Evolutionary conservation across 2,329 filamentous ascomycete genomes (phyloP).

Genomic region (Cyanodermella asteris): DNA sequence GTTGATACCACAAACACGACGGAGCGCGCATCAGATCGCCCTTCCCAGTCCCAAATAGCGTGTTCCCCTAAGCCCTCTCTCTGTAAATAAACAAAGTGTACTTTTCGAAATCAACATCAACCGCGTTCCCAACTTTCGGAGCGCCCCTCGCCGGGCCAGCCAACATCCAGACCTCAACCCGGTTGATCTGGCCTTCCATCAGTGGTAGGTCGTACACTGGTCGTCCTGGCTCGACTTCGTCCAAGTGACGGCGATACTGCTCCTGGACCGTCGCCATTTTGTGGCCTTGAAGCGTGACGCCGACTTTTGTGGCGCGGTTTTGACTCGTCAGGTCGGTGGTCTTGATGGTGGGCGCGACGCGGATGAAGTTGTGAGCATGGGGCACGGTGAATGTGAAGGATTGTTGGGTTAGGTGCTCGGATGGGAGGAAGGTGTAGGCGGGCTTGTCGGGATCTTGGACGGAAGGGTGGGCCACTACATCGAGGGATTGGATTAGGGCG

Average conservation of each 20-base stretch:
- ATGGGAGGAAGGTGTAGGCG: conserved; percentile 41
- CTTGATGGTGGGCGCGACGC: conserved; percentile 46
- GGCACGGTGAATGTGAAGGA: conserved; percentile 52
- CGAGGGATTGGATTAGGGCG: conserved; percentile 45
- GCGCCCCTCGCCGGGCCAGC: conserved; percentile 43
- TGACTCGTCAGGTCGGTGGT: too few relatives aligned
- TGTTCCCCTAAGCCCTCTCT: conserved; percentile 7
- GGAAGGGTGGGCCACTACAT: conserved; percentile 44
- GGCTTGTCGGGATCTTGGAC: conserved; percentile 40
- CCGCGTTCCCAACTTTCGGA: conserved; percentile 30
- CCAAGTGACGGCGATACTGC: too few relatives aligned
- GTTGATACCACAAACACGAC: conserved; percentile 11
- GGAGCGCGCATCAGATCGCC: too few relatives aligned
- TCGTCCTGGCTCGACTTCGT: conserved; percentile 28
- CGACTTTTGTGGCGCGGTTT: too few relatives aligned
- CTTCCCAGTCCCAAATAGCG: too few relatives aligned
- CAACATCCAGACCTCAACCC: conserved; percentile 54
- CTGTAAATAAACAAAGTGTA: conserved; percentile 57
- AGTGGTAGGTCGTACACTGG: conserved; percentile 58
- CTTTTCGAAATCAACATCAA: conserved; percentile 56
- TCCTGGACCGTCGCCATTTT: too few relatives aligned
- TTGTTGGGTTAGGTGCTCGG: conserved; percentile 44
- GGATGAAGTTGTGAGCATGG: conserved; percentile 43
- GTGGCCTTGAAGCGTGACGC: conserved; percentile 35
- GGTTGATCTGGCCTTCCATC: conserved; percentile 47